Percentiles rank a stretch among this genome's conserved stretches.
Conservation (phyloP, 2,329 filamentous ascomycete genomes). For the Clarireedia sp. region DNA sequence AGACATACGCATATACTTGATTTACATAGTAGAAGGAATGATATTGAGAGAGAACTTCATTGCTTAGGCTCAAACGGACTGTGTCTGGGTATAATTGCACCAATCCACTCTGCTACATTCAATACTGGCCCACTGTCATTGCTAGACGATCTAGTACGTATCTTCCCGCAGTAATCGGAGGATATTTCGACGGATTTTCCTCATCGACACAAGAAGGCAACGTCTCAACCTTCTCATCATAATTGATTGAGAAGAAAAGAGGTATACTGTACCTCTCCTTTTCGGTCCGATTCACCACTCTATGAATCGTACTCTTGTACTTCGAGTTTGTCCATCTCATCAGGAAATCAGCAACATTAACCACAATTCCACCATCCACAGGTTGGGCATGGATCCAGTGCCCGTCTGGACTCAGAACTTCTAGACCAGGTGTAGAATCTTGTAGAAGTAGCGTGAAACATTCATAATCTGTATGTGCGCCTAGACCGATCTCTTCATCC, state of each 20-base stretch:
- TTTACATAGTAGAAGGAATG: not conserved
- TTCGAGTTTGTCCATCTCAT: slow-evolving; percentile 42
- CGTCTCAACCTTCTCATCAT: slow-evolving; percentile 27
- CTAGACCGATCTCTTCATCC: slow-evolving; percentile 29
- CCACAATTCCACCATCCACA: slow-evolving; percentile 39
- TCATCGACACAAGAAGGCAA: slow-evolving; percentile 25
- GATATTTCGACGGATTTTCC: slow-evolving; percentile 23
- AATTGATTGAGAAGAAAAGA: slow-evolving; percentile 40
- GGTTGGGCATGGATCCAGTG: slow-evolving; percentile 40
- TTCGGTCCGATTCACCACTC: slow-evolving; percentile 45
- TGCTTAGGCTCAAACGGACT: no score
- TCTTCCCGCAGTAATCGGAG: slow-evolving; percentile 25
- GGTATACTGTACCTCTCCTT: slow-evolving; percentile 48
- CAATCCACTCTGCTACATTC: not conserved
- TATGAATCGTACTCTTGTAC: slow-evolving; percentile 46
- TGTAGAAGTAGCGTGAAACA: slow-evolving; percentile 48
- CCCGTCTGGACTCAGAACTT: slow-evolving; percentile 41
- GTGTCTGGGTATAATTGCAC: no score
- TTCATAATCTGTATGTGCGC: slow-evolving; percentile 50
- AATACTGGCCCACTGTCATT: slow-evolving; percentile 21
- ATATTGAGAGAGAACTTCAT: no score
- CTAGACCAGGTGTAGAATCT: slow-evolving; percentile 41
- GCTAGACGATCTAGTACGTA: slow-evolving; percentile 26
- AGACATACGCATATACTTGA: no score
- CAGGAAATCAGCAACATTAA: slow-evolving; percentile 45